phyloP scores from a whole-genome alignment of 768 basidiomycete species.

The Antrodiella citrinella region DNA sequence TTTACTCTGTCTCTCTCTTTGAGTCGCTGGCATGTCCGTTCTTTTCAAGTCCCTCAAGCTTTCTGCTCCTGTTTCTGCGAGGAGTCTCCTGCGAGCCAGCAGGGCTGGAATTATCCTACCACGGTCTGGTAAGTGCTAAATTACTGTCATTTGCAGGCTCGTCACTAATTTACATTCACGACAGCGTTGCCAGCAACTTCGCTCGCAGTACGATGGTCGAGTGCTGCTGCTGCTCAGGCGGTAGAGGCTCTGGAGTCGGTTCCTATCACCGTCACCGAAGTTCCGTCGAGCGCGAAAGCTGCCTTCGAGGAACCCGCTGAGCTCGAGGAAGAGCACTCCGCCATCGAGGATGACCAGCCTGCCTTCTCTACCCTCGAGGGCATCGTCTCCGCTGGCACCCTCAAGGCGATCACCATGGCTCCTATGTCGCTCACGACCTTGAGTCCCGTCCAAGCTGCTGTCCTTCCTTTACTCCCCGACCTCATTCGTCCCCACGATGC shows the following conservation, averaged over 20 bases:
- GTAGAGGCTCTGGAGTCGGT: too few species aligned
- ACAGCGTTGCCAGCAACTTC: neutral
- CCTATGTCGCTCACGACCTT: slow-evolving; percentile 67
- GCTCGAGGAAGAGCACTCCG: neutral
- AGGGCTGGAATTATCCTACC: slow-evolving; percentile 8
- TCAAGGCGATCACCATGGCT: slow-evolving; percentile 46
- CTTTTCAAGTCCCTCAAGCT: neutral
- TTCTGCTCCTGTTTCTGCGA: neutral
- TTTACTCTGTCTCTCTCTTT: neutral
- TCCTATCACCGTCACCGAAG: neutral
- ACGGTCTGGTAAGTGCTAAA: slow-evolving; percentile 1
- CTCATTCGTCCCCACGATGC: slow-evolving; percentile 48
- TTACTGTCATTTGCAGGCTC: neutral
- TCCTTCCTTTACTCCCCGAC: slow-evolving; percentile 67
- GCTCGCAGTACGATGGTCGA: slow-evolving; percentile 1
- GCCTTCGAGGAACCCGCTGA: neutral
- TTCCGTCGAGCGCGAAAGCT: neutral
- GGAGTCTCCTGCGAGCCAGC: slow-evolving; percentile 9
- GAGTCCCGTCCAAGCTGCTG: slow-evolving; percentile 77
- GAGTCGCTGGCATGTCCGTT: neutral
- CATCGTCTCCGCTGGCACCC: slow-evolving; percentile 29
- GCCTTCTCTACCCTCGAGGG: slow-evolving; percentile 31
- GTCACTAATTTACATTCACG: neutral
- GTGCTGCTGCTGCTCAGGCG: slow-evolving; percentile 1
- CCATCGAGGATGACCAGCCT: slow-evolving; percentile 11